Evolutionary conservation across 768 basidiomycete genomes (phyloP).

Genomic region (Hericium erinaceus): DNA sequence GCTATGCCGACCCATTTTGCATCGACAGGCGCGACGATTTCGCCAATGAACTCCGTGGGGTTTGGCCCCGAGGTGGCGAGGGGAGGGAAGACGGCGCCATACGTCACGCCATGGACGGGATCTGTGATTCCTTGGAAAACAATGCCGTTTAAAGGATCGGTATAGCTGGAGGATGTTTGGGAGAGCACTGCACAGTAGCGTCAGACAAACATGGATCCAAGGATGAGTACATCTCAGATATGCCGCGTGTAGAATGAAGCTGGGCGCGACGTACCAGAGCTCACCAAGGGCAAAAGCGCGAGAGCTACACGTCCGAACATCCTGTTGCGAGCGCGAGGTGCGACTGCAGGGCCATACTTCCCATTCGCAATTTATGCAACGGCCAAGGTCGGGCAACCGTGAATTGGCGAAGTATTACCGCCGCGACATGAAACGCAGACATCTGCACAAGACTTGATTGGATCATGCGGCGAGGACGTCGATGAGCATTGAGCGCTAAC

Average conservation of each 20-base stretch:
- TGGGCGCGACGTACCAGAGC: constrained; percentile 25
- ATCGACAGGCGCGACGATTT: constrained; percentile 46
- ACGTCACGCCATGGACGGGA: constrained; percentile 23
- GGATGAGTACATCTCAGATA: background rate
- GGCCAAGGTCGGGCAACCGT: background rate
- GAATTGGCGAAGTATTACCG: background rate
- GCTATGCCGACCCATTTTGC: constrained; percentile 49
- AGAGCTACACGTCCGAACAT: constrained; percentile 19
- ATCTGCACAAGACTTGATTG: background rate
- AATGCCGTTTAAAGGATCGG: constrained; percentile 47
- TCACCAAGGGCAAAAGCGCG: constrained; percentile 30
- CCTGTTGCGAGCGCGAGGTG: constrained; percentile 1
- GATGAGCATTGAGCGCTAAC: background rate
- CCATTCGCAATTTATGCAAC: background rate
- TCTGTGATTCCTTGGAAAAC: constrained; percentile 34
- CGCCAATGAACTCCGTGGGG: constrained; percentile 50
- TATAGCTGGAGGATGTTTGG: constrained; percentile 34
- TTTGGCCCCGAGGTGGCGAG: constrained; percentile 28
- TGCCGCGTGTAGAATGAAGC: background rate
- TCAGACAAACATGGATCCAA: background rate
- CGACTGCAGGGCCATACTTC: background rate
- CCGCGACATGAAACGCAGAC: background rate
- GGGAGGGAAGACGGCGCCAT: constrained; percentile 47
- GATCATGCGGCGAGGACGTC: background rate
- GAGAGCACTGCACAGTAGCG: constrained; percentile 26